These are phyloP conservation scores for Ambrosiella beaveri DNA, from an alignment of 2,329 filamentous ascomycete species.

Conservation along the genomic window DNA sequence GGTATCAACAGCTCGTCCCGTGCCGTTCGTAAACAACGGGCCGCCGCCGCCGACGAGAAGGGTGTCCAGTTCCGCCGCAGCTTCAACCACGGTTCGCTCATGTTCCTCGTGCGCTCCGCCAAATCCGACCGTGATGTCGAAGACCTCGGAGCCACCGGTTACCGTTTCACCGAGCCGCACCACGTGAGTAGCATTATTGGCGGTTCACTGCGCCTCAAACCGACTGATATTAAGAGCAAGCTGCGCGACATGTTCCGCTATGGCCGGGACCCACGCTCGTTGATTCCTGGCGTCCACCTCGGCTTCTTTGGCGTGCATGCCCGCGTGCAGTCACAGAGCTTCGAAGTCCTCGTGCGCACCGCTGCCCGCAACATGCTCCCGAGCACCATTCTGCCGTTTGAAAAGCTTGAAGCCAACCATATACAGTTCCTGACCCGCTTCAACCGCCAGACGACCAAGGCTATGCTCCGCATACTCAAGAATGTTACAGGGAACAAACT, in stretches of 20 bases:
- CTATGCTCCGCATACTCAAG: constrained; percentile 24
- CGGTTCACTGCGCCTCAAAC: constrained; percentile 56
- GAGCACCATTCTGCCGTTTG: constrained; percentile 34
- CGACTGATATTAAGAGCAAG: constrained; percentile 40
- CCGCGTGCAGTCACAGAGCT: constrained; percentile 34
- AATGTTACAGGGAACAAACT: constrained; percentile 20
- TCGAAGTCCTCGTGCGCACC: constrained; percentile 44
- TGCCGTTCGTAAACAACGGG: not conserved
- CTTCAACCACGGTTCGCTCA: constrained; percentile 41
- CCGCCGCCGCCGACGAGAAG: constrained; percentile 24
- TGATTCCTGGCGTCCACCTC: constrained; percentile 37
- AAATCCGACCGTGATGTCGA: constrained; percentile 34
- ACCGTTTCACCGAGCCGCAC: constrained; percentile 54
- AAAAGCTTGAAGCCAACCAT: constrained; percentile 37
- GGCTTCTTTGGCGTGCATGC: constrained; percentile 41
- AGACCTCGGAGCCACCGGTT: constrained; percentile 50
- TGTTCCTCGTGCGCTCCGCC: constrained; percentile 56
- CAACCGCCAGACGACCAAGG: constrained; percentile 25
- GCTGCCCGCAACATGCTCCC: constrained; percentile 43
- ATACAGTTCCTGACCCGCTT: constrained; percentile 35
- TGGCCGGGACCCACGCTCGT: constrained; percentile 27
- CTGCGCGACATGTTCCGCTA: constrained; percentile 49
- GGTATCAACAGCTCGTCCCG: not conserved
- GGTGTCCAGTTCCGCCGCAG: constrained; percentile 17
- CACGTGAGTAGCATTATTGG: constrained; percentile 54